Evolutionary conservation across 2,329 filamentous ascomycete genomes (phyloP), one percentile per base, ranked within the genome.

Genomic region (Sporothrix globosa): DNA sequence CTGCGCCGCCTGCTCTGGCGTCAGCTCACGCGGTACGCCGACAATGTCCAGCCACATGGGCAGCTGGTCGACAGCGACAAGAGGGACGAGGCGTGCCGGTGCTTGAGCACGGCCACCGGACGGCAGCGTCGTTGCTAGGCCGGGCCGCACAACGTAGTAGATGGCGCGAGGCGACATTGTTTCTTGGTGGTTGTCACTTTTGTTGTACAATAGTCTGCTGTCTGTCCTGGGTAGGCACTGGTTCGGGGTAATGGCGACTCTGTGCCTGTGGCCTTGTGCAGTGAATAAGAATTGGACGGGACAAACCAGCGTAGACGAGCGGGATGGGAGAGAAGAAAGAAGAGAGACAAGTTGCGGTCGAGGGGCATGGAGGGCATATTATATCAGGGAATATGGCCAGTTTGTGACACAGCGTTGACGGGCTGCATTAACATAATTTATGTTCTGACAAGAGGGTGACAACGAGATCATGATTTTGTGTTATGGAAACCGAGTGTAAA

Each of bases 61-160:
- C 0, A 88, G 80, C 72, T 86, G 80, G 75, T 87, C 85, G 14
- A 82, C 76, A 0, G 85, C 81, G n/a, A 88, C 79, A n/a, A 88
- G 80, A 7, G 86, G 86, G 0, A 87, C 84, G 3, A 84, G 79
- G 7, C 77, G 76, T 3, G 78, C 80, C 0, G 77, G 78, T 2
- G 65, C 56, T 10, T 65, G 74, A 17, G 74, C 73, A 9, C 75
- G 66, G 21, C 71, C 68, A 69, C 78, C 76, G 4, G 76, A 75
- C 2, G 75, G 73, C 39, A 77, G 76, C 50, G 74, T 72, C 30
- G 72, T 74, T n/a, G 79, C 76, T 1, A 76, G 74, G 2, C 75
- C 76, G 6, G 81, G 82, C 1, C 84, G 81, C 71, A 83, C 78
- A 65, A 86, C 73, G 75, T 83, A 86, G 76, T 82, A 79, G 10